Evolutionary conservation across 768 basidiomycete genomes (phyloP).

Genomic region (Pulveroboletus sp.): DNA sequence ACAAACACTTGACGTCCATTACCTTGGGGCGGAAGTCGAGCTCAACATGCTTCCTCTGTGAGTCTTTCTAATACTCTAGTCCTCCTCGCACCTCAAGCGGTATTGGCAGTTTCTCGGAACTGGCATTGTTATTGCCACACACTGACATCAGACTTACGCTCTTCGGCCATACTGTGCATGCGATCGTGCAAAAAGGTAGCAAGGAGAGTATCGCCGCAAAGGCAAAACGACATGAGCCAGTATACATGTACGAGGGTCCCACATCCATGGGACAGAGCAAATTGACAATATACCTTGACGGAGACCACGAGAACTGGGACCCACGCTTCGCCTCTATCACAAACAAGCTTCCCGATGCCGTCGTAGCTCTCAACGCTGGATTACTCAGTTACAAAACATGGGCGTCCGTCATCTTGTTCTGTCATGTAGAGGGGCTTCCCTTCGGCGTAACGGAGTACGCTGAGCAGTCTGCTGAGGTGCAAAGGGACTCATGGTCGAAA

Average conservation of each 20-base stretch:
- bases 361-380: constrained; percentile 40
- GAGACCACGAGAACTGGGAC: constrained; percentile 24
- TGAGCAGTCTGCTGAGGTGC: constrained; percentile 33
- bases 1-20: constrained; percentile 32
- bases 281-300: constrained; percentile 34
- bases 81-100: neutral
- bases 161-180: constrained; percentile 34
- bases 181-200: constrained; percentile 29
- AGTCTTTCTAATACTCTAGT: constrained; percentile 10
- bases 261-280: constrained; percentile 35
- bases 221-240: constrained; percentile 24
- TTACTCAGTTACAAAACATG: constrained; percentile 35
- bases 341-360: constrained; percentile 34
- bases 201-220: constrained; percentile 31
- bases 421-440: constrained; percentile 24
- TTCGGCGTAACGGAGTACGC: constrained; percentile 36
- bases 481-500: constrained; percentile 27
- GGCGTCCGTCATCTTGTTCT: constrained; percentile 33
- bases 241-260: constrained; percentile 36
- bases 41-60: constrained; percentile 39
- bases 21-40: constrained; percentile 38
- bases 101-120: constrained; percentile 38
- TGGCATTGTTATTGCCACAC: constrained; percentile 41
- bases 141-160: constrained; percentile 42
- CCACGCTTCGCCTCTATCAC: constrained; percentile 18